Evolutionary conservation across 2,329 filamentous ascomycete species (phyloP), one percentile per base, ranked within the genome.

Genomic region (Diplocarpon rosae): DNA sequence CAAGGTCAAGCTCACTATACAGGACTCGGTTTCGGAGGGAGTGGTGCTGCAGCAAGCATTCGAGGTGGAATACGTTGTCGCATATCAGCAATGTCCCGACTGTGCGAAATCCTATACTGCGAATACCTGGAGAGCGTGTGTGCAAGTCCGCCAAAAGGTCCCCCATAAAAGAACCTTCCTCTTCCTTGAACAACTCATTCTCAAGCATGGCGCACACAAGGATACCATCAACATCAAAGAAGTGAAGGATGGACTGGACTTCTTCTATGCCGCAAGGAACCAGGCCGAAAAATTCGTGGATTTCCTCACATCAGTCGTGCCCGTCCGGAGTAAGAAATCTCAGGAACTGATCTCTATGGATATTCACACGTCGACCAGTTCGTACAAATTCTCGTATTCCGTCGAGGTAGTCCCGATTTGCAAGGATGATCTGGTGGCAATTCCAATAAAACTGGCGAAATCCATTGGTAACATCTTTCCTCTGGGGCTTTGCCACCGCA

Each of bases 171-270:
- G 92, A 57, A 85, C 81, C 1, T 86, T 86, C 64, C 65, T 86
- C 47, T 85, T 71, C 61, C 78, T 96, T 30, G 92, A 96, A 66
- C 90, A 98, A 70, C 73, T 96, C 45, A 94, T 98, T 56, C 72
- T 98, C 56, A 96, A 95, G 71, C 88, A 96, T 63, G 77, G 78
- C 45, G 92, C 90, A 3, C 89, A 95, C 64, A 77, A 79, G 53
- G 89, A 98, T 56, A 92, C 90, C 1, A 89, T 95, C 66, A 98
- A 96, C 64, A 98, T 98, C 68, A 95, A 93, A 63, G 92, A 98
- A 67, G 85, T 86, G 24, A 89, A 89, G 66, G 88, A 95, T 57
- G 92, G 92, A 1, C 80, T 98, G 48, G 92, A 98, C 63, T 98
- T 98, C 65, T 98, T 82, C 72, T 98, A 92, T 61, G 76, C 86